Evolutionary conservation across 1,284 basidiomycete genomes (phyloP).

Genomic region (Pascua sp.): DNA sequence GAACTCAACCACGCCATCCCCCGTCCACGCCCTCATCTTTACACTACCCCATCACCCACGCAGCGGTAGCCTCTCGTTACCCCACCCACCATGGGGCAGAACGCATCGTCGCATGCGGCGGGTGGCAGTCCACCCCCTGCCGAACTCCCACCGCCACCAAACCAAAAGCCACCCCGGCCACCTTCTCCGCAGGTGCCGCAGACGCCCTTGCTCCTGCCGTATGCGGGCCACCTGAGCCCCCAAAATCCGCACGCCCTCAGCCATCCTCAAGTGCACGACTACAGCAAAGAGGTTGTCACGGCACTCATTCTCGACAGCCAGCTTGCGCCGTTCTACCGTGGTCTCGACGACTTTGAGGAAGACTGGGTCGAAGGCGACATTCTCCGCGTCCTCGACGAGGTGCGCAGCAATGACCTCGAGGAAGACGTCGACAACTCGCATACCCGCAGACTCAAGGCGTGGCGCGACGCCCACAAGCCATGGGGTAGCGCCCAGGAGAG

Average conservation of each 20-base stretch:
- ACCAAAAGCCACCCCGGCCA: slow-evolving; percentile 25
- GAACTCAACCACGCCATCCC: no score
- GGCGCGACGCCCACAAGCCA: slow-evolving; percentile 23
- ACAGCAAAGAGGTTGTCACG: slow-evolving; percentile 81
- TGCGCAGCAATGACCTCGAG: slow-evolving; percentile 36
- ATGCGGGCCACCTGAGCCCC: slow-evolving; percentile 71
- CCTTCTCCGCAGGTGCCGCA: slow-evolving; percentile 56
- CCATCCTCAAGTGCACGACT: slow-evolving; percentile 63
- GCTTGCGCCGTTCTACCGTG: slow-evolving; percentile 92
- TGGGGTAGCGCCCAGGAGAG: slow-evolving; percentile 25
- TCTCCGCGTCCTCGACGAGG: slow-evolving; percentile 48
- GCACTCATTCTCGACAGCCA: slow-evolving; percentile 80
- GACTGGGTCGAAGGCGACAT: slow-evolving; percentile 81
- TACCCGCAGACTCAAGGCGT: slow-evolving; percentile 33
- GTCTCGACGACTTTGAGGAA: slow-evolving; percentile 86
- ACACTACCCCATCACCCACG: not conserved
- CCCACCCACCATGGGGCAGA: slow-evolving; percentile 25
- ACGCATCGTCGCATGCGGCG: no score
- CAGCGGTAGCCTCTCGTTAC: no score
- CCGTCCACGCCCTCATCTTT: not conserved
- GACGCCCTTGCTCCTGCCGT: slow-evolving; percentile 58
- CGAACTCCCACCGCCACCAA: slow-evolving; percentile 10
- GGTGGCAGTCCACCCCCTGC: not conserved
- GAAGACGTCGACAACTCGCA: slow-evolving; percentile 37
- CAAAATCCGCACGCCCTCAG: slow-evolving; percentile 83